A percentile compares a stretch with the other conserved stretches of the same genome.
phyloP scores from a whole-genome alignment of 176 grass and related monocot species.

The Carex cristatella region DNA sequence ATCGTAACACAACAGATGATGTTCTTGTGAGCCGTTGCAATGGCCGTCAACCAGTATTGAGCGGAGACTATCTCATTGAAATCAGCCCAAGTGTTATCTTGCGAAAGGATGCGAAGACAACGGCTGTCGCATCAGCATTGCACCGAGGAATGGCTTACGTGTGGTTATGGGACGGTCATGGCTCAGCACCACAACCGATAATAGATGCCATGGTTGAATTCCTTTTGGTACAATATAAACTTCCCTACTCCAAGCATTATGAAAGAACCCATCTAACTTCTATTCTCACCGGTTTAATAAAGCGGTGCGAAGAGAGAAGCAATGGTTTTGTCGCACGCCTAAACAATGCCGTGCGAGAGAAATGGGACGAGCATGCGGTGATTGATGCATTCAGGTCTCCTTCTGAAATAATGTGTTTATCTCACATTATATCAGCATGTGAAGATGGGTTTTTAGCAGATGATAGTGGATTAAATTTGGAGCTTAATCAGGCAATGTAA shows the following conservation, averaged over 20 bases:
- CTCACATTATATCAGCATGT: conserved; percentile 9
- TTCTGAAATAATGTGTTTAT: conserved; percentile 17
- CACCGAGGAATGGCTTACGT: conserved; percentile 47
- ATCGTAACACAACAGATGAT: conserved; percentile 21
- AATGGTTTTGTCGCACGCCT: conserved; percentile 52
- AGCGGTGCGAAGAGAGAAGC: conserved; percentile 38
- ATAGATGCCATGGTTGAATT: conserved; percentile 50
- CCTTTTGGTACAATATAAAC: conserved; percentile 12
- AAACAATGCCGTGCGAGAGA: conserved; percentile 61
- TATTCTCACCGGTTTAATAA: conserved; percentile 33
- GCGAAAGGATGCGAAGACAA: not conserved
- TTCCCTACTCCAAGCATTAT: not conserved
- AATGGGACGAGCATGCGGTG: conserved; percentile 48
- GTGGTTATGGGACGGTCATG: conserved; percentile 57
- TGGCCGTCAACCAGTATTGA: not conserved
- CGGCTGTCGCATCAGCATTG: conserved; percentile 28
- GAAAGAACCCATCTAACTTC: not conserved
- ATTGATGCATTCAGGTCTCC: conserved; percentile 9
- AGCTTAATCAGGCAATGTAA: conserved; percentile 19
- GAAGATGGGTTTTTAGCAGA: not conserved
- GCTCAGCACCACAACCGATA: conserved; percentile 27
- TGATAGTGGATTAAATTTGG: not conserved
- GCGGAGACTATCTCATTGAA: conserved; percentile 36
- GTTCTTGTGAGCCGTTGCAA: not conserved
- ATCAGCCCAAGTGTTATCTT: conserved; percentile 40